Base-by-base conservation (phyloP, 2,329 filamentous ascomycete species). In the Huntiella bhutanensis region DNA sequence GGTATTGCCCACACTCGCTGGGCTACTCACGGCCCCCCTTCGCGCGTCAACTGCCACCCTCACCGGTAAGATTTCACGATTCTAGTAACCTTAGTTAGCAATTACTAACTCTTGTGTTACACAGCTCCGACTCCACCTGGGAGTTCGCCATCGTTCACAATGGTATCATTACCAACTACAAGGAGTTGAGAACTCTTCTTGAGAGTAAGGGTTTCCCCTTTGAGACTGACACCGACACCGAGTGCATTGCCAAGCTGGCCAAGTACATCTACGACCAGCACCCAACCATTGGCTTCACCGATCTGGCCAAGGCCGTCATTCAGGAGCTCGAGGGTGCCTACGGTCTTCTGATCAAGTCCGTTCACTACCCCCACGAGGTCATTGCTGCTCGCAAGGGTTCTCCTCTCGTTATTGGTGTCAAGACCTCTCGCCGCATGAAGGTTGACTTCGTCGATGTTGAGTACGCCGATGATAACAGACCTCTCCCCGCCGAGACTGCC, bases 121-220 rank as follows among this genome's bases (percentile, higher is more conserved):
- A 37, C 54, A 92, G 87, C 65, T 96, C 88, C 54, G 91, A 98
- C 64, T 77, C 81, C 57, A 83, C 69, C 58, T 98, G 88, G 86
- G 82, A 98, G 68, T 98, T 98, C 65, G 75, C 84, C 54, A 80
- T 98, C 57, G 91, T 96, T 51, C 91, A 98, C 80, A 98, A 98
- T 68, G 91, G 91, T 61, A 98, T 98, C 73, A 98, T 98, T 67
- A 98, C 91, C 70, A 98, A 98, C 76, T 98, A 98, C 77, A 98
- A 98, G 75, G 91, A 98, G 69, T 71, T 98, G 58, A 94, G 88
- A 77, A 84, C 82, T 52, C 78, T 98, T 53, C 75, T 98, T 55
- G 75, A 81, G 67, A 74, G 73, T 71, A 98, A 96, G 75, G 91
- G 91, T 61, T 93, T 94, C 78, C 82, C 80, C 60, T 98, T 98